Evolutionary conservation across 345 rosid species (phyloP), one percentile per base, ranked within the genome.

Genomic region (Lumnitzera littorea): DNA sequence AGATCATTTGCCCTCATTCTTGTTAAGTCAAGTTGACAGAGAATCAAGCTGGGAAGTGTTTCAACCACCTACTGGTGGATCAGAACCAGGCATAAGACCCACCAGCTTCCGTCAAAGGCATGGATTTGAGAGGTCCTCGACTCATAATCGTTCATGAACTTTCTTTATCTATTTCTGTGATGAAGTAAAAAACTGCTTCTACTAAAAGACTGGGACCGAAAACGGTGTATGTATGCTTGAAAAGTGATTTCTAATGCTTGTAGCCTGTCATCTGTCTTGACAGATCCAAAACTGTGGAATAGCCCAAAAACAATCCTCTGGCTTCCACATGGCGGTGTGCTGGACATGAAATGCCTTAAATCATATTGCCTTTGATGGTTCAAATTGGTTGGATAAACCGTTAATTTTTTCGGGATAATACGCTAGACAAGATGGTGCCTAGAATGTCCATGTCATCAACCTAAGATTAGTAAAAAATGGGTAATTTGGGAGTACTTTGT

Each of bases 31-130:
- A 67, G 72, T 71, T 15, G 97, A 89, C 16, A 76, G 91, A 76
- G 96, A 84, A 31, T 56, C 85, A 36, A 70, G 82, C 55, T 72
- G 94, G 87, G 73, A 80, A 52, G 63, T 76, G 5, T 80, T 80
- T 74, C 91, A 36, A 36, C 43, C 82, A 53, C 70, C 76, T 12
- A 74, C 63, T 11, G 72, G 81, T 24, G 82, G 72, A 23, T 71
- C 84, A 15, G 88, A 80, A 55, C 51, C 77, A 15, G 36, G 72
- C 65, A 70, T 66, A 51, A 78, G 94, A 58, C 66, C 80, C 15
- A 62, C 72, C 70, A 72, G 73, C 77, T 67, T 82, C 73, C 95
- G 88, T 55, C 96, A 77, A 69, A 80, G 95, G 82, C 91, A 89
- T 58, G 82, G 92, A 50, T 73, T 78, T 2, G 88, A 84, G 75